Base-by-base conservation (phyloP, 768 basidiomycete genomes). In the Saitozyma podzolica region DNA sequence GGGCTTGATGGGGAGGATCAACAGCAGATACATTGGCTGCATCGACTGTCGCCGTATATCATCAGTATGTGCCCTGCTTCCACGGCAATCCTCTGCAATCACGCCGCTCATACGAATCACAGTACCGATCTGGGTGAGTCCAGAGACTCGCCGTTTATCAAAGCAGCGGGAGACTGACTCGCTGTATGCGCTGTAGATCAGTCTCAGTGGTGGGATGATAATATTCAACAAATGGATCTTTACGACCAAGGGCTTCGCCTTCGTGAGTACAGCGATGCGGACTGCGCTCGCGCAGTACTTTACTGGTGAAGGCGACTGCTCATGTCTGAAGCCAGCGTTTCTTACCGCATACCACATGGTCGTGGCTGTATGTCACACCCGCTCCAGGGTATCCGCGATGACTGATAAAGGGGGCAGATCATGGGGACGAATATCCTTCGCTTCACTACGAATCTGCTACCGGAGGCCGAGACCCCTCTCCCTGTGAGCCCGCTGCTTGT, bases 281-380 rank as follows among this genome's bases (percentile, higher is more conserved):
- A 51, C 19, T 20, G 45, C 19, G 16, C 54, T 11, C 13, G 6
- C 29, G 10, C 11, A 39, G 8, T 9, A 50, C 2, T 5, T 29
- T 29, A 5, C 5, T 54, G 29, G 29, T 29, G 29, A 2, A 29
- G 29, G 29, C 29, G 19, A 54, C 41, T 17, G 8, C 9, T 45
- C 37, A 50, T 49, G 2, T 37, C 29, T 29, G 0, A 42, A 69
- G 68, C 68, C 68, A 7, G 62, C 66, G 19, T 70, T 67, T 42
- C 50, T 70, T 54, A 66, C 68, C 6, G 63, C 68, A 8, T 66
- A 58, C 37, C 68, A 70, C 47, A 70, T 70, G 68, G n/a, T 56
- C 8, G 50, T 67, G n/a, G 65, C 68, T 8, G 55, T 47, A 17
- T 13, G 45, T 17, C n/a, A 2, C 3, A 47, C 45, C 6, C n/a